Conservation (phyloP, 2,329 filamentous ascomycete genomes). For the Calonectria fujianensis region DNA sequence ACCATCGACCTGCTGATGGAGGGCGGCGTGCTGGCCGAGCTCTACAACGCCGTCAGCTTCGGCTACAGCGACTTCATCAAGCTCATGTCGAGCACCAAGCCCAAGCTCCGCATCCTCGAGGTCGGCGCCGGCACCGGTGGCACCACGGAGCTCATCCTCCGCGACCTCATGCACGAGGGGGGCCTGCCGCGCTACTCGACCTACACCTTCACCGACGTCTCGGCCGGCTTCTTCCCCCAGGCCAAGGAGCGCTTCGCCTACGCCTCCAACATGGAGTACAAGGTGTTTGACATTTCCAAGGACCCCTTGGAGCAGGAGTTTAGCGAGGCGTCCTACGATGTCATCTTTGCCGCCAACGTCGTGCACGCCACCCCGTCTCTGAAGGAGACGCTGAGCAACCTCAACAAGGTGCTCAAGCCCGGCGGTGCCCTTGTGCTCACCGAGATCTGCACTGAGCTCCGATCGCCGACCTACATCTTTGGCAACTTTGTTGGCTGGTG, state of each 20-base stretch:
- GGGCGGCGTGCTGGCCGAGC: slow-evolving; percentile 56
- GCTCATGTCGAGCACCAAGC: slow-evolving; percentile 52
- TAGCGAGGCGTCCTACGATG: slow-evolving; percentile 56
- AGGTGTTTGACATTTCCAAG: slow-evolving; percentile 49
- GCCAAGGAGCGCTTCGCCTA: slow-evolving; percentile 55
- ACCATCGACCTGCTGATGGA: slow-evolving; percentile 57
- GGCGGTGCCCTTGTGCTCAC: slow-evolving; percentile 57
- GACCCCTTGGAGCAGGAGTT: slow-evolving; percentile 59
- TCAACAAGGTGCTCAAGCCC: slow-evolving; percentile 57
- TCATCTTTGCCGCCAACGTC: slow-evolving; percentile 61
- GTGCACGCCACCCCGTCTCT: slow-evolving; percentile 61
- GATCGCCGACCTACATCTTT: slow-evolving; percentile 56
- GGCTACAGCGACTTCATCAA: slow-evolving; percentile 47
- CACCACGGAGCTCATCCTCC: slow-evolving; percentile 59
- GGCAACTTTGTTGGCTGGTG: slow-evolving; percentile 61
- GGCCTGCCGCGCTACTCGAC: slow-evolving; percentile 48
- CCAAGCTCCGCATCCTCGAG: slow-evolving; percentile 61
- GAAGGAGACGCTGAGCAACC: slow-evolving; percentile 55
- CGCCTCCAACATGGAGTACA: slow-evolving; percentile 44
- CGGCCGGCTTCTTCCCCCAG: slow-evolving; percentile 52
- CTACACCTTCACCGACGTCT: slow-evolving; percentile 59
- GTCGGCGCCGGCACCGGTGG: slow-evolving; percentile 64
- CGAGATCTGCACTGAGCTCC: slow-evolving; percentile 53
- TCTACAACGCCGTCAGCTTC: slow-evolving; percentile 42
- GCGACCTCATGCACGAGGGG: slow-evolving; percentile 38